Conservation (phyloP, 495 filamentous ascomycete species). For the Talaromyces trachyspermus region DNA sequence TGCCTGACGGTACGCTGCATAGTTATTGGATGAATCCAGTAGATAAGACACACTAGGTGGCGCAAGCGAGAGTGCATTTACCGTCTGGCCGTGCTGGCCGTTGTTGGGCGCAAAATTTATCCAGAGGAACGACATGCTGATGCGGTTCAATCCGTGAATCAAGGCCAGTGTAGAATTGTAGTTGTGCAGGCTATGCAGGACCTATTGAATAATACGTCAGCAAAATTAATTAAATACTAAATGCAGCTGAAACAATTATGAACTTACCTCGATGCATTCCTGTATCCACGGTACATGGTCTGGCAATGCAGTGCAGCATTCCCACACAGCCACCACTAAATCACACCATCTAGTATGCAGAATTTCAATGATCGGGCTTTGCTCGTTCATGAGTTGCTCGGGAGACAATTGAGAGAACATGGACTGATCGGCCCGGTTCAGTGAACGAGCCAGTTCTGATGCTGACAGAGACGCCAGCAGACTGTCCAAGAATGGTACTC, state of each 20-base stretch:
- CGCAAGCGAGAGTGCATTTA: constrained; percentile 14
- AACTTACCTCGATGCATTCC: constrained; percentile 28
- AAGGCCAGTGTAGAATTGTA: constrained; percentile 22
- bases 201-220: no score
- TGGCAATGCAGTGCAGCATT: constrained; percentile 35
- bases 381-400: constrained; percentile 16
- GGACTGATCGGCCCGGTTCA: constrained; percentile 22
- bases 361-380: constrained; percentile 10
- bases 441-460: constrained; percentile 22
- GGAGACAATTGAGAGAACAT: constrained; percentile 22
- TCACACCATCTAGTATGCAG: constrained; percentile 23
- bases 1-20: constrained; percentile 28
- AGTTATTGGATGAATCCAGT: constrained; percentile 25
- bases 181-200: constrained; percentile 12
- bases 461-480: constrained; percentile 23
- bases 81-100: background rate
- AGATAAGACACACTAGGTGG: constrained; percentile 19
- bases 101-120: constrained; percentile 11
- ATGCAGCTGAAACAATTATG: background rate
- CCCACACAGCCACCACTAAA: constrained; percentile 30
- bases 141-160: constrained; percentile 27
- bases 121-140: constrained; percentile 21
- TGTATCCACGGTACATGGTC: constrained; percentile 24
- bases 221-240: no score
- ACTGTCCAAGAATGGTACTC: constrained; percentile 28